phyloP scores from a whole-genome alignment of 257 asterid species.

The Verbascum thapsus region DNA sequence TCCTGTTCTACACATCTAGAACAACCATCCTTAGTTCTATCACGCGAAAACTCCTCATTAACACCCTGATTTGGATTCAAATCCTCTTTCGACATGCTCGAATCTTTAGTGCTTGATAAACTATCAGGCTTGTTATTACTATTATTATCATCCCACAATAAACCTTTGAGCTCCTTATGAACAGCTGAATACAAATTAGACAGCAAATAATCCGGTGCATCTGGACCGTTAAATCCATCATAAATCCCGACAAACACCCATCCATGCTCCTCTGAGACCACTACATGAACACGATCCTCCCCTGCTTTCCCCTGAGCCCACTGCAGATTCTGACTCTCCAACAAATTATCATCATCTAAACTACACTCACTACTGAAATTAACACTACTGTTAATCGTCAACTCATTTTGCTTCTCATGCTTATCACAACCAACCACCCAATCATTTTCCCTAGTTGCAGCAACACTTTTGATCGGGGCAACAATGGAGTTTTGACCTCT shows the following conservation, averaged over 20 bases:
- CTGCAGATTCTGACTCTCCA: conserved; percentile 69
- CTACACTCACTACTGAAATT: conserved; percentile 79
- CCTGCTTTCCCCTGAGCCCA: conserved; percentile 99
- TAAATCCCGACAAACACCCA: conserved; percentile 97
- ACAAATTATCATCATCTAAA: conserved; percentile 66
- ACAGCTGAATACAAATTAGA: conserved; percentile 81
- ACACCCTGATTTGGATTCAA: conserved; percentile 4
- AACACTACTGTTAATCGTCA: conserved; percentile 63
- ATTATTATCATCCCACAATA: conserved; percentile 79
- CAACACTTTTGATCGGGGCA: conserved; percentile 76
- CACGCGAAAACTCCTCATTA: conserved; percentile 45
- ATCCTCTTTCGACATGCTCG: conserved; percentile 14
- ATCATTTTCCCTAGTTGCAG: conserved; percentile 60
- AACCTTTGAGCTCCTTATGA: conserved; percentile 83
- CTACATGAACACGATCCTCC: conserved; percentile 96
- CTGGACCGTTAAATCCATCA: conserved; percentile 95
- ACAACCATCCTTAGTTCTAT: conserved; percentile 63
- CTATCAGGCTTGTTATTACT: conserved; percentile 38
- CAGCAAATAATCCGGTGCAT: conserved; percentile 85
- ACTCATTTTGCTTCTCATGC: conserved; percentile 79
- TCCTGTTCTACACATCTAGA: conserved; percentile 67
- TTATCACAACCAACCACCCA: conserved; percentile 76
- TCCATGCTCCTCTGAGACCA: conserved; percentile 88
- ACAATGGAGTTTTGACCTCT: conserved; percentile 88
- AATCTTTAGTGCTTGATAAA: conserved; percentile 28